Percentiles rank a stretch among this genome's conserved stretches.
These are phyloP conservation scores for Chalaropsis thielavioides DNA, from an alignment of 2,329 filamentous ascomycete species.

Conservation along the genomic window DNA sequence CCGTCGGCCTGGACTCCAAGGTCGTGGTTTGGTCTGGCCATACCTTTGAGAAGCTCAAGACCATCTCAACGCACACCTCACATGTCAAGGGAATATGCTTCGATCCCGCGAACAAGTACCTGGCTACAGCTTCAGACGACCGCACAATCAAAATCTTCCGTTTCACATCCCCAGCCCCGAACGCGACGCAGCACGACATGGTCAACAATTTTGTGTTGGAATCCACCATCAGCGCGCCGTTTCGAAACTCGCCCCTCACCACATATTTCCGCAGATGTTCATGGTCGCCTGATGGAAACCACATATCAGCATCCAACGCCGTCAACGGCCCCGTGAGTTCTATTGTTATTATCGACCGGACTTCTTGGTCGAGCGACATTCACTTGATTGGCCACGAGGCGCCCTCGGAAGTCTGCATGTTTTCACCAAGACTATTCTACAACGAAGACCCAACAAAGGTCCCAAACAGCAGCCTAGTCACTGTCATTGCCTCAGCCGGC, in stretches of 20 bases:
- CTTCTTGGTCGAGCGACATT: constrained; percentile 89
- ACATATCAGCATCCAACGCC: constrained; percentile 92
- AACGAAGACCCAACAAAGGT: constrained; percentile 48
- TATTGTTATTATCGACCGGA: constrained; percentile 86
- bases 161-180: constrained; percentile 80
- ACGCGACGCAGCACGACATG: constrained; percentile 87
- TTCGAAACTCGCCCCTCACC: constrained; percentile 80
- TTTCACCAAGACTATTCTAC: constrained; percentile 81
- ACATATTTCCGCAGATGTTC: constrained; percentile 95
- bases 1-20: constrained; percentile 92
- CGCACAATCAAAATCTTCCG: constrained; percentile 92
- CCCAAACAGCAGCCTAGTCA: constrained; percentile 47
- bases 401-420: constrained; percentile 92
- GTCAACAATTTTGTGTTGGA: constrained; percentile 93
- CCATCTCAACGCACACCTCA: constrained; percentile 79
- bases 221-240: constrained; percentile 76
- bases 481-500: constrained; percentile 89
- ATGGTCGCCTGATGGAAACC: constrained; percentile 93
- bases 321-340: constrained; percentile 96
- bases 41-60: constrained; percentile 96
- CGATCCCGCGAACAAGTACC: constrained; percentile 97
- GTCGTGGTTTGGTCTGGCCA: constrained; percentile 96
- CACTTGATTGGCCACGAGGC: constrained; percentile 95
- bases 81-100: constrained; percentile 99
- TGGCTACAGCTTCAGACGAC: constrained; percentile 94